Percentiles rank a stretch among this genome's conserved stretches.
phyloP scores from a whole-genome alignment of 2,329 filamentous ascomycete genomes.

The Fusarium protoensiforme region DNA sequence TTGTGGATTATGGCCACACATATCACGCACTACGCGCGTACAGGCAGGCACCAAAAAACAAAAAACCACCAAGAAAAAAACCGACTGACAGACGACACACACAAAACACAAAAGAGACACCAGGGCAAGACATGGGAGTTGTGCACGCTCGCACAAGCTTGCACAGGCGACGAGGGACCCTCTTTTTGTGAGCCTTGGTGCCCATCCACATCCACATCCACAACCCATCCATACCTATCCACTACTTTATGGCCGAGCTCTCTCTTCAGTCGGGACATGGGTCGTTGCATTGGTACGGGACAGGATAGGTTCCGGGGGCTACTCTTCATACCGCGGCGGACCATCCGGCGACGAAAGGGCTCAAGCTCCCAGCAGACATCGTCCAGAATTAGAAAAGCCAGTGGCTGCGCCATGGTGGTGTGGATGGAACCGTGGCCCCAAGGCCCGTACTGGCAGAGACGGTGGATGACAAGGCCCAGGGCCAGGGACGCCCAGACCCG shows the following conservation, averaged over 20 bases:
- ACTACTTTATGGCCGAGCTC: slow-evolving; percentile 43
- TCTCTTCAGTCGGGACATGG: slow-evolving; percentile 44
- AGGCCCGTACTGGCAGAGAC: slow-evolving; percentile 31
- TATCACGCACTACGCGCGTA: slow-evolving; percentile 32
- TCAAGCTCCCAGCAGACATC: slow-evolving; percentile 30
- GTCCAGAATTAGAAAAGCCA: slow-evolving; percentile 51
- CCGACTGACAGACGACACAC: slow-evolving; percentile 22
- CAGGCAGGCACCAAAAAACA: slow-evolving; percentile 10
- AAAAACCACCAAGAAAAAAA: slow-evolving; percentile 14
- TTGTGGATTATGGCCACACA: slow-evolving; percentile 27
- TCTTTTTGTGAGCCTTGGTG: slow-evolving; percentile 21
- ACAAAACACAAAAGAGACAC: slow-evolving; percentile 11
- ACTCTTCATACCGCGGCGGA: slow-evolving; percentile 44
- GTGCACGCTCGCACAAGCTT: slow-evolving; percentile 33
- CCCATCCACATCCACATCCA: slow-evolving; percentile 20
- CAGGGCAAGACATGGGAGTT: slow-evolving; percentile 26
- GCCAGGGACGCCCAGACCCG: slow-evolving; percentile 33
- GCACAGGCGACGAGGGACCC: slow-evolving; percentile 34
- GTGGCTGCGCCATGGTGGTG: slow-evolving; percentile 49
- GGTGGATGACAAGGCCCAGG: slow-evolving; percentile 31
- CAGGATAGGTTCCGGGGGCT: slow-evolving; percentile 36
- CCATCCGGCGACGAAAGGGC: slow-evolving; percentile 42
- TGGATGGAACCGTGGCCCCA: slow-evolving; percentile 37
- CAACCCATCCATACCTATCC: slow-evolving; percentile 37
- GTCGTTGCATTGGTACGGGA: slow-evolving; percentile 37